Evolutionary conservation across 2,329 filamentous ascomycete species (phyloP).

Genomic region (Colletotrichum orchidophilum): DNA sequence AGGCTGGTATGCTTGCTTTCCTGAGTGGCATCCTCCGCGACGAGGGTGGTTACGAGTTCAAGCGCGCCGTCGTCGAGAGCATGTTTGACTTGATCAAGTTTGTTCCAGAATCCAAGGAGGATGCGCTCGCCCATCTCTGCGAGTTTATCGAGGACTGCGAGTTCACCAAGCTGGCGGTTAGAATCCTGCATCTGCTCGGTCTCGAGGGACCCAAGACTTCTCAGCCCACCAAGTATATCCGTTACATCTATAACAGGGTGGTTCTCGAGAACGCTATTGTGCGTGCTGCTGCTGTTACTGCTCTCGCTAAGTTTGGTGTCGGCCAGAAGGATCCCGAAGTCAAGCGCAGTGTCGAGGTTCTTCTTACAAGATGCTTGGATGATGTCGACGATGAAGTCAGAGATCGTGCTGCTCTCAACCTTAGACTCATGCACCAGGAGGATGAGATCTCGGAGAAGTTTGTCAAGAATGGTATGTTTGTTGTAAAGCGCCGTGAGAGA

Average conservation of each 20-base stretch:
- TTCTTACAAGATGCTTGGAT: slow-evolving; percentile 92
- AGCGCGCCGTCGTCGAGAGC: slow-evolving; percentile 96
- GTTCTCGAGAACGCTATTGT: slow-evolving; percentile 98
- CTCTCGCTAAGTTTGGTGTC: slow-evolving; percentile 95
- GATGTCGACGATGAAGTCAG: slow-evolving; percentile 98
- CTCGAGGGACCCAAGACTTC: slow-evolving; percentile 94
- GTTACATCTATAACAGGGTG: slow-evolving; percentile 99
- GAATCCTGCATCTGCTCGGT: slow-evolving; percentile 92
- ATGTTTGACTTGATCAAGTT: slow-evolving; percentile 99
- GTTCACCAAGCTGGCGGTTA: slow-evolving; percentile 96
- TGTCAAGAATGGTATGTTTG: slow-evolving; percentile 83
- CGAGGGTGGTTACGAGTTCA: slow-evolving; percentile 98
- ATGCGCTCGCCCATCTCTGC: slow-evolving; percentile 91
- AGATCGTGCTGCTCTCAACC: slow-evolving; percentile 91
- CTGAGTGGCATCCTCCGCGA: slow-evolving; percentile 96
- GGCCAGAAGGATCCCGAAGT: slow-evolving; percentile 96
- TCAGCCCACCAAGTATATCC: slow-evolving; percentile 97
- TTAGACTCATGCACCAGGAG: slow-evolving; percentile 91
- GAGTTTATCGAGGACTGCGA: slow-evolving; percentile 99
- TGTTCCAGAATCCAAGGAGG: slow-evolving; percentile 85
- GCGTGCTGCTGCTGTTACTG: slow-evolving; percentile 92
- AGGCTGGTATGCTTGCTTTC: slow-evolving; percentile 97
- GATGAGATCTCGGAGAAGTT: slow-evolving; percentile 87
- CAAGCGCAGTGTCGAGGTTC: slow-evolving; percentile 92
- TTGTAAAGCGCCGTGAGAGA: not conserved